Base-by-base conservation (phyloP, 1,284 basidiomycete genomes). In the Malassezia obtusa region DNA sequence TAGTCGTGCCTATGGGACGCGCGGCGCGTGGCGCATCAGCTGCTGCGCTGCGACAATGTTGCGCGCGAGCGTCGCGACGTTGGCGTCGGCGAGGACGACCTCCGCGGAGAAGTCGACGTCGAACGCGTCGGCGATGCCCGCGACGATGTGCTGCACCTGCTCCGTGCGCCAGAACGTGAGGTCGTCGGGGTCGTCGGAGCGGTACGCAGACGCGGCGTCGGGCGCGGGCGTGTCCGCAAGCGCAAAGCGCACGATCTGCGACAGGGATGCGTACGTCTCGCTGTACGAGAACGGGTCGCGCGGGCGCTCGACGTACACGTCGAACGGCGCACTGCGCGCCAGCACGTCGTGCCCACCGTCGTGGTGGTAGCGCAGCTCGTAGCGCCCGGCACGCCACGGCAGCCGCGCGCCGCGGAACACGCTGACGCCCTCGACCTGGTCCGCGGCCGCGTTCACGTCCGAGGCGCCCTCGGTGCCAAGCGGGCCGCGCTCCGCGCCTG, bases 301-400 rank as follows among this genome's bases (percentile, higher is more conserved):
- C 0, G 85, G 85, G 60, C 79, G 79, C 57, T 84, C 82, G 39
- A 88, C 87, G 63, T 83, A 88, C 35, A 98, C 84, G 72, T 94
- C 89, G 55, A 96, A 77, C 1, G 88, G 87, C 1, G 83, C 83
- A 50, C 85, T 83, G 44, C 84, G 75, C 50, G 83, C 82, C 80
- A 98, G 86, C 52, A 98, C 92, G 71, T 91, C 94, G 77, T 98
- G 88, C 75, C 92, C 95, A 43, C 88, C 75, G 60, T 76, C 75
- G 58, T 77, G 76, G 49, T 77, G 76, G 57, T 76, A 76, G 25
- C 75, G 61, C 45, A 90, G 82, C 79, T 98, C 92, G 73, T 96
- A 98, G 50, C 77, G 76, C 3, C 92, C 94, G 26, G 82, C 80
- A 19, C 80, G 76, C 91, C 91, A 95, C 3, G 91, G 89, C 26